Conservation (phyloP, 345 rosid genomes). For the Hibiscus syriacus region DNA sequence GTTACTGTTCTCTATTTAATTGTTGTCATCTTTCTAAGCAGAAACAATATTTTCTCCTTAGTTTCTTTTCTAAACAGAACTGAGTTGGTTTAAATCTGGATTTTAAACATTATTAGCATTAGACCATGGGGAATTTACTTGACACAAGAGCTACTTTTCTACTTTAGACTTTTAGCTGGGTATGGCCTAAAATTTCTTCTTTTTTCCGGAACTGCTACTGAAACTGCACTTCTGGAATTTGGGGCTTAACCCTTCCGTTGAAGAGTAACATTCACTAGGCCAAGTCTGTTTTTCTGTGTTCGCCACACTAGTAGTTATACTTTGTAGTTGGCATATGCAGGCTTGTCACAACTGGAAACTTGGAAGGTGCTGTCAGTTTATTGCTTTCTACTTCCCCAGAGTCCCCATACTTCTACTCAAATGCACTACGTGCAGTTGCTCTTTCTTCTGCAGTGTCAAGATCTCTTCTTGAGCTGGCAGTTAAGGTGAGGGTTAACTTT, state of each 20-base stretch:
- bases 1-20: not conserved
- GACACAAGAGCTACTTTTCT: too few species aligned
- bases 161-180: too few species aligned
- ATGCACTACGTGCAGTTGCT: conserved; percentile 95
- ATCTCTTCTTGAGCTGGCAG: conserved; percentile 94
- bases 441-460: conserved; percentile 94
- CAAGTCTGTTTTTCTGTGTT: not conserved
- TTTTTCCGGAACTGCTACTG: too few species aligned
- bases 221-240: too few species aligned
- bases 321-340: conserved; percentile 31
- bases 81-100: too few species aligned
- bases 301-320: not conserved
- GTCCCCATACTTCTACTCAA: conserved; percentile 80
- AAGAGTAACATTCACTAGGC: not conserved
- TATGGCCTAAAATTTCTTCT: too few species aligned
- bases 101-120: too few species aligned
- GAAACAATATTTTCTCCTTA: not conserved
- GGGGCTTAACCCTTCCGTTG: not conserved
- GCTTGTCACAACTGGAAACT: conserved; percentile 85
- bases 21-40: not conserved
- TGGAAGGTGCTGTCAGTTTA: conserved; percentile 94
- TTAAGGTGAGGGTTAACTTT: conserved; percentile 47
- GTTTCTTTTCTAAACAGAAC: not conserved
- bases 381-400: conserved; percentile 89
- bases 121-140: too few species aligned